Base-by-base conservation (phyloP, 257 asterid genomes). In the Salvia hispanica region DNA sequence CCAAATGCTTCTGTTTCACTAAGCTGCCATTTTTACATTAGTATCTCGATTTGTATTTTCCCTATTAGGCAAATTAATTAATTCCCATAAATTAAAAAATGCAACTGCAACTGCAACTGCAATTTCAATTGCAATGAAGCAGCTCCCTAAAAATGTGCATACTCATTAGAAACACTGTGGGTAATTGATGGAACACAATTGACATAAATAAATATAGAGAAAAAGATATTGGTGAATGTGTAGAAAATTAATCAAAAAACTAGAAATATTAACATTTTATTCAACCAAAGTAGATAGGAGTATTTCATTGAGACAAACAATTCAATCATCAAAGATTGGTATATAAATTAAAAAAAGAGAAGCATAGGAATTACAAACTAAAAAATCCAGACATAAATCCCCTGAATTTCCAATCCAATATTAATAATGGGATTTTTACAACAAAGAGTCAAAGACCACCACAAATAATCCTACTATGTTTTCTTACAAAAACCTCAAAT, bases 361-460 rank as follows among this genome's bases (percentile, higher is more conserved):
- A 59, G 68, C 66, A 68, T 31, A 63, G 52, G 51, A 76, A 72
- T 67, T 31, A 66, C 60, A 47, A 39, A 36, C 53, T 25, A 25
- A 37, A 66, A 70, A 71, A 70, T 71, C 36, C 66, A 70, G 16
- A 70, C 77, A 75, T 68, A 71, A 75, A 73, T 72, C 78, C 72
- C 78, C 74, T 55, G 77, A 70, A 65, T 78, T 65, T 61, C 56
- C 53, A 61, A 58, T 61, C 69, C 66, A 57, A 62, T 56, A 53
- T 54, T 8, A 47, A 5, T 71, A 70, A 74, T 71, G 69, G 70
- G 72, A 25, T 66, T 74, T 66, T 74, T 66, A 78, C 72, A 74
- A 46, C 69, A 67, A 12, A n/a, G n/a, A n/a, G n/a, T n/a, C n/a
- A n/a, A n/a, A 7, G 45, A 69, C 51, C 56, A 75, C 6, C 10